Evolutionary conservation across 2,329 filamentous ascomycete genomes (phyloP).

Genomic region (Hypoxylon sp.): DNA sequence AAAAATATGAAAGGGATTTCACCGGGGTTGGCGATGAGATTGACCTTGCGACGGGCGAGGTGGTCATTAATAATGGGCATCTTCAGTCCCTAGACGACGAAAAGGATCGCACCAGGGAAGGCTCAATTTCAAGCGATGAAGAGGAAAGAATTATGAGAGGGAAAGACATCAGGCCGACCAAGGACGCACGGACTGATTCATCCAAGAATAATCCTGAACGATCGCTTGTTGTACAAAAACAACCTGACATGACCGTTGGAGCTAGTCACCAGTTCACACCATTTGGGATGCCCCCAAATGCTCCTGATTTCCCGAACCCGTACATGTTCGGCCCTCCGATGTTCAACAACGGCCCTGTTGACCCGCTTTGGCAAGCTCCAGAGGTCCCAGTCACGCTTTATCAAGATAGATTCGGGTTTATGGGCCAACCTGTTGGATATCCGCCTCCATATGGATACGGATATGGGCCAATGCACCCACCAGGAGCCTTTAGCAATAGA

Average conservation of each 20-base stretch:
- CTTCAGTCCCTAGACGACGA: slow-evolving; percentile 66
- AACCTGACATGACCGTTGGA: slow-evolving; percentile 11
- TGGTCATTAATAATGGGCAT: slow-evolving; percentile 94
- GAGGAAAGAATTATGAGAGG: slow-evolving; percentile 55
- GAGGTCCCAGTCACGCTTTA: slow-evolving; percentile 47
- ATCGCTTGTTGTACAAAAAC: slow-evolving; percentile 7
- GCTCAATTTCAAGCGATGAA: slow-evolving; percentile 54
- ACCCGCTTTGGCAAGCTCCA: slow-evolving; percentile 52
- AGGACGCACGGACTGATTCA: slow-evolving; percentile 30
- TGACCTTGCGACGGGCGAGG: slow-evolving; percentile 82
- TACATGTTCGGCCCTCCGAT: slow-evolving; percentile 43
- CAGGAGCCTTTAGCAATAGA: slow-evolving; percentile 22
- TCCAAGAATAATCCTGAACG: slow-evolving; percentile 18
- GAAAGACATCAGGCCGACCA: slow-evolving; percentile 47
- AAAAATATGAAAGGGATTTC: slow-evolving; percentile 89
- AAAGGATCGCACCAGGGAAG: slow-evolving; percentile 55
- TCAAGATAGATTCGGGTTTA: slow-evolving; percentile 54
- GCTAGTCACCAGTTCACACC: slow-evolving; percentile 42
- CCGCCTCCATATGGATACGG: slow-evolving; percentile 33
- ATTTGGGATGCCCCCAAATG: slow-evolving; percentile 42
- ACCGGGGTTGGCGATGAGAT: slow-evolving; percentile 89
- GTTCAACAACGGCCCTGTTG: slow-evolving; percentile 46
- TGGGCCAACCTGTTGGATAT: slow-evolving; percentile 38
- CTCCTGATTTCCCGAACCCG: slow-evolving; percentile 39
- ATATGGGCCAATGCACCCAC: slow-evolving; percentile 28